Conservation (phyloP, 208 protist species). For the Leishmania lainsoni region DNA sequence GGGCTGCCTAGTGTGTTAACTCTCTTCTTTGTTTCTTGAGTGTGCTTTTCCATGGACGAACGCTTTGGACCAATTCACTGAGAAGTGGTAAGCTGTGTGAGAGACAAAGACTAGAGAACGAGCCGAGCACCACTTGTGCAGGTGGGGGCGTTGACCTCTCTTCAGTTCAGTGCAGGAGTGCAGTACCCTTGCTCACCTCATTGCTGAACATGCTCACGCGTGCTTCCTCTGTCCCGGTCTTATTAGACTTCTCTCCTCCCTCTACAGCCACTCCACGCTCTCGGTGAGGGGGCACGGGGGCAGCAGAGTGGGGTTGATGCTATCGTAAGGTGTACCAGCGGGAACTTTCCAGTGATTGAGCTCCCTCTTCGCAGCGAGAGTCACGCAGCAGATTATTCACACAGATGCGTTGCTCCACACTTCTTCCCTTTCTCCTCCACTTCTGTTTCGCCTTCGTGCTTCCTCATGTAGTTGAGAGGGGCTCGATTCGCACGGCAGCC, state of each 20-base stretch:
- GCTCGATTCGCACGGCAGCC: background rate
- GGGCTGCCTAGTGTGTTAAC: background rate
- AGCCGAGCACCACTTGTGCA: background rate
- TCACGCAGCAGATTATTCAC: background rate
- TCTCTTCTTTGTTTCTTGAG: background rate
- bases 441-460: background rate
- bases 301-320: background rate
- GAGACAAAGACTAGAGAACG: background rate
- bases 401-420: background rate
- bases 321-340: background rate
- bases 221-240: background rate
- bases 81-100: background rate
- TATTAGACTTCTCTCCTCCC: background rate
- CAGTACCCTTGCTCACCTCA: background rate
- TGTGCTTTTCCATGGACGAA: background rate
- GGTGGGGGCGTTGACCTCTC: background rate
- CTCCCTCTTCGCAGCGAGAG: background rate
- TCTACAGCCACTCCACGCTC: background rate
- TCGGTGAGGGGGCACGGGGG: background rate
- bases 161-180: background rate
- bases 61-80: background rate
- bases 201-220: background rate
- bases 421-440: background rate
- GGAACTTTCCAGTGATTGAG: background rate
- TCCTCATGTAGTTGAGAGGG: background rate